phyloP scores from a whole-genome alignment of 306 rosid species.

The Acmispon strigosus region DNA sequence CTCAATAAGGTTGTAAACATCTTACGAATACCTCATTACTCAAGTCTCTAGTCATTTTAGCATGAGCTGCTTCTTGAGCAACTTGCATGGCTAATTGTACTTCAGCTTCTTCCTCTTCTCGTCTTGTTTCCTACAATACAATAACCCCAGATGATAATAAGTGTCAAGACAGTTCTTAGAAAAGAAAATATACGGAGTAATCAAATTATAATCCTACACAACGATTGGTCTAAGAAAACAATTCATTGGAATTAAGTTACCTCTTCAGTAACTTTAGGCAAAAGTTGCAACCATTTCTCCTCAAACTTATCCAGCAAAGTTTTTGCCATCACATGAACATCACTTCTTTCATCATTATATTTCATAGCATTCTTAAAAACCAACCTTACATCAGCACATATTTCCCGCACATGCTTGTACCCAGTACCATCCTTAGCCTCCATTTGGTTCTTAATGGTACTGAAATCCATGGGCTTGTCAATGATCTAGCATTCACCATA shows the following conservation, averaged over 20 bases:
- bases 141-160: slow-evolving; percentile 15
- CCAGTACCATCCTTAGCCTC: slow-evolving; percentile 83
- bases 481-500: slow-evolving; percentile 52
- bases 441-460: slow-evolving; percentile 86
- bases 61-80: slow-evolving; percentile 82
- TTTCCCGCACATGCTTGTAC: slow-evolving; percentile 74
- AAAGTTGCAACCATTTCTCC: slow-evolving; percentile 87
- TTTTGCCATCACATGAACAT: slow-evolving; percentile 91
- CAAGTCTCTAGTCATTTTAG: slow-evolving; percentile 72
- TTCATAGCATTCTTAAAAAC: slow-evolving; percentile 86
- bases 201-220: slow-evolving; percentile 8
- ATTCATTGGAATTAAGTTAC: slow-evolving; percentile 28
- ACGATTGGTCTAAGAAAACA: not conserved
- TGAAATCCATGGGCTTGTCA: slow-evolving; percentile 97
- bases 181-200: not conserved
- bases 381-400: slow-evolving; percentile 74
- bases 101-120: slow-evolving; percentile 80
- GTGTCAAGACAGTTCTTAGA: not conserved
- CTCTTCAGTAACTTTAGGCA: slow-evolving; percentile 88
- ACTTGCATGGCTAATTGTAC: slow-evolving; percentile 59
- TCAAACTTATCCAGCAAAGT: slow-evolving; percentile 76
- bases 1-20: slow-evolving; percentile 9
- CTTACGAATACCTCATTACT: slow-evolving; percentile 55
- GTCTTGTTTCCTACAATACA: slow-evolving; percentile 63
- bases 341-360: slow-evolving; percentile 80